Base-by-base conservation (phyloP, 2,329 filamentous ascomycete species). In the Aspergillus terreus region DNA sequence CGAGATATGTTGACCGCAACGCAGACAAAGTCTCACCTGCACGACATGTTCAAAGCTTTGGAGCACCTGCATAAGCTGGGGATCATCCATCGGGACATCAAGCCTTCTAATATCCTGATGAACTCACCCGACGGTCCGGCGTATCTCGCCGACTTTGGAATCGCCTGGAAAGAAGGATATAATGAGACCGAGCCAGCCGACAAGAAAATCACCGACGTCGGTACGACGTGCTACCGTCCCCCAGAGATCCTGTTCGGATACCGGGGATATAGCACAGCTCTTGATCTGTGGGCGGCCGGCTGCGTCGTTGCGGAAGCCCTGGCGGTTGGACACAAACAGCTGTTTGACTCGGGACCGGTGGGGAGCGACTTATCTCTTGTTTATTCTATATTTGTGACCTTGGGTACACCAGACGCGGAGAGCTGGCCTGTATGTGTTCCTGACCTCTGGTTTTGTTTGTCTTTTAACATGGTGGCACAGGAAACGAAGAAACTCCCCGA, bases 321-420 rank as follows among this genome's bases (percentile, higher is more conserved):
- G 74, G 64, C 78, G 69, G 55, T 78, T 58, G 58, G 78, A 67
- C 60, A 83, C 74, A 42, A 74, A 54, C 79, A 87, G 0, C 76
- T 97, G 1, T 97, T 99, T 61, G 87, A 94, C 66, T 89, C 90
- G 3, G 88, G 90, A 1, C 90, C 95, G 61, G 80, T 97, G 46
- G 94, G 95, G 0, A 97, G 89, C 65, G 94, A 99, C 71, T 78
- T 99, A 36, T 88, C 90, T 0, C 77, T 99, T 46, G 92, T 99
- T 51, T 80, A 92, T 48, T 96, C 90, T 64, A 92, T 97, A 33
- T 97, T 99, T 73, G 86, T 88, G 71, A 95, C 87, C 0, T 71
- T 99, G 6, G 95, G 95, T 1, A 96, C 92, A 1, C 94, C 94
- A 0, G 87, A 87, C 42, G 71, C 78, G n/a, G 76, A 85, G 47